A percentile compares a stretch with the other conserved stretches of the same genome.
These are phyloP conservation scores for Pterocarpus santalinus DNA, from an alignment of 306 rosid genomes.

Conservation along the genomic window DNA sequence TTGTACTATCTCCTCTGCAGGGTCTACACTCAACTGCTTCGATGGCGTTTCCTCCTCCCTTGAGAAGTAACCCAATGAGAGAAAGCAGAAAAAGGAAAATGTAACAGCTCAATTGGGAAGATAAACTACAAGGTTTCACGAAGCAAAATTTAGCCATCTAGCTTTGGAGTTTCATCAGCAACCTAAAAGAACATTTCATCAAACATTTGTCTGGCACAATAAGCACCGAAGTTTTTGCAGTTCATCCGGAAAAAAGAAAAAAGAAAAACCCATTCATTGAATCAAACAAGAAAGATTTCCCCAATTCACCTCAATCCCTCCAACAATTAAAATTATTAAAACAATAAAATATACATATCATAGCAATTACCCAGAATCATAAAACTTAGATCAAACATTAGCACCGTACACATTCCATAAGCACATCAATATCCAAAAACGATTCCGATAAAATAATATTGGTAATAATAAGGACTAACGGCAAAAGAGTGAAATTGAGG, in stretches of 20 bases:
- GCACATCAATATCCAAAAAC: constrained; percentile 37
- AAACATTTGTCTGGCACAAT: constrained; percentile 37
- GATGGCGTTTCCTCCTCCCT: too few relatives aligned
- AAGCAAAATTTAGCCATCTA: background rate
- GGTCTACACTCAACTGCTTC: background rate
- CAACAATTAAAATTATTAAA: background rate
- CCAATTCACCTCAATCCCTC: constrained; percentile 2
- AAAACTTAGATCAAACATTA: constrained; percentile 12
- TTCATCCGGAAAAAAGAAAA: too few relatives aligned
- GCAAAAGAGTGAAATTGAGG: constrained; percentile 20
- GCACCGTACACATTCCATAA: constrained; percentile 28
- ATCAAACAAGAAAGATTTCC: background rate
- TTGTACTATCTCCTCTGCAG: background rate
- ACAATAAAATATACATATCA: background rate
- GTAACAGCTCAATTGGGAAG: background rate
- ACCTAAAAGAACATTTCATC: constrained; percentile 40
- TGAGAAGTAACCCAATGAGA: too few relatives aligned
- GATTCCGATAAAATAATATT: background rate
- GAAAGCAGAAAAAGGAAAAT: too few relatives aligned
- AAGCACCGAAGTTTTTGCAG: background rate
- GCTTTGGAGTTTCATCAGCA: constrained; percentile 28
- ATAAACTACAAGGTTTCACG: background rate
- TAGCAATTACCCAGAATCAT: background rate
- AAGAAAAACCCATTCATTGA: too few relatives aligned
- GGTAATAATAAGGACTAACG: background rate